Conservation (phyloP, 2,329 filamentous ascomycete species). For the Scedosporium minutisporum region DNA sequence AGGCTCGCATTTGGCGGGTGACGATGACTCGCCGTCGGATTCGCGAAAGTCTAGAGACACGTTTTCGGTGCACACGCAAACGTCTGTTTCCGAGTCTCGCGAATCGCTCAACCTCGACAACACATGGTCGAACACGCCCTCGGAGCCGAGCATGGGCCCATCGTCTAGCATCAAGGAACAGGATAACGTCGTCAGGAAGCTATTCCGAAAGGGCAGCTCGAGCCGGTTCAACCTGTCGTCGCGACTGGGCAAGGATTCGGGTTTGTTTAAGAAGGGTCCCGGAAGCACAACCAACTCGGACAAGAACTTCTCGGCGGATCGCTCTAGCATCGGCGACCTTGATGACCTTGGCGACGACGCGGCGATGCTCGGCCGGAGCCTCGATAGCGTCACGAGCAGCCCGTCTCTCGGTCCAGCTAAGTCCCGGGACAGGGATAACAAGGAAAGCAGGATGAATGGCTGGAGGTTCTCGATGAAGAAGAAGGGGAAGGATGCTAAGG, state of each 20-base stretch:
- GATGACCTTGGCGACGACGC: slow-evolving; percentile 42
- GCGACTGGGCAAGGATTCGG: slow-evolving; percentile 42
- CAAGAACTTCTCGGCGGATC: slow-evolving; percentile 43
- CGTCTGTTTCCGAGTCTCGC: slow-evolving; percentile 50
- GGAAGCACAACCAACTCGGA: slow-evolving; percentile 49
- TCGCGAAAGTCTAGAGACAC: slow-evolving; percentile 47
- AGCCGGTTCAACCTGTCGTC: slow-evolving; percentile 56
- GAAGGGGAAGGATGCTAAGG: slow-evolving; percentile 46
- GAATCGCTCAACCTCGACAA: slow-evolving; percentile 49
- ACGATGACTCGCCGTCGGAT: slow-evolving; percentile 40
- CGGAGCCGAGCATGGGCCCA: slow-evolving; percentile 32
- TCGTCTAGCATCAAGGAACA: slow-evolving; percentile 35
- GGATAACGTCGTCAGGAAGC: slow-evolving; percentile 49
- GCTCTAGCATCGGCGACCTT: slow-evolving; percentile 47
- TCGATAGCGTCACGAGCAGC: slow-evolving; percentile 47
- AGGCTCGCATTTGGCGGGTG: slow-evolving; percentile 17
- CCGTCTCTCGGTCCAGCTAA: slow-evolving; percentile 43
- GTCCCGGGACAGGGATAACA: slow-evolving; percentile 37
- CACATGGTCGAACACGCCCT: slow-evolving; percentile 45
- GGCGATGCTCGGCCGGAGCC: slow-evolving; percentile 35
- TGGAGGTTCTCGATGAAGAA: slow-evolving; percentile 53
- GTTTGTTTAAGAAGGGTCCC: slow-evolving; percentile 49
- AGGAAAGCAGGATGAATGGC: slow-evolving; percentile 38
- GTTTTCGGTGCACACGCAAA: slow-evolving; percentile 46
- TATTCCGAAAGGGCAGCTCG: slow-evolving; percentile 56